Base-by-base conservation (phyloP, 228 moss, liverwort and hornwort species). In the Sphagnum fallax region DNA sequence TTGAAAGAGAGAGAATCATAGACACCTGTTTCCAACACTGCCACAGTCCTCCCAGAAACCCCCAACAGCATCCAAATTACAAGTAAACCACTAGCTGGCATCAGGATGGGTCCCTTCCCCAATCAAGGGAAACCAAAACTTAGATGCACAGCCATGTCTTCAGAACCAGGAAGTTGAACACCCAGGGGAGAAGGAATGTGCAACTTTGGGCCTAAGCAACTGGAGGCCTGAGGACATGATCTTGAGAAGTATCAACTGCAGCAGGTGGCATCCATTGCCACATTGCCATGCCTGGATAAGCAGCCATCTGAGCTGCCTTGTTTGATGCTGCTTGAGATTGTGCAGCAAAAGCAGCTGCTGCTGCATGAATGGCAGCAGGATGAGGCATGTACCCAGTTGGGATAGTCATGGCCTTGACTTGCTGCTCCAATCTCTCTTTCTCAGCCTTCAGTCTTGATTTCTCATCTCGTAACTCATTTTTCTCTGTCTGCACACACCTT, bases 241-340 rank as follows among this genome's bases (percentile, higher is more conserved):
- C 97, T 78, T 98, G 97, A 8, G 97, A 98, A 51, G 93, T 98
- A 72, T 98, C 97, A 6, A 93, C 74, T 16, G 90, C 79, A 53
- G 87, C 78, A 57, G 91, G 87, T 51, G 97, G 87, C 93, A 98
- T 90, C 97, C 93, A 98, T 89, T 93, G 97, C 93, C 93, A 98
- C 91, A 98, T 91, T 47, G 90, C 80, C 88, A 98, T 86, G 78
- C 88, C 82, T 18, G 93, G 91, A 66, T 87, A 97, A 61, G 80
- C 91, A 50, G 82, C 71, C 88, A 91, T 64, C 10, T 91, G 91
- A 8, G 91, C 74, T 67, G 77, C 77, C 80, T 98, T 98, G 47
- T 76, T 93, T 52, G 80, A 80, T 4, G 82, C 82, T 52, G 84
- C 89, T 81, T 91, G 89, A 5, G 91, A 84, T 71, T 97, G 93